phyloP scores from a whole-genome alignment of 2,329 filamentous ascomycete species.

The Colletotrichum karsti region DNA sequence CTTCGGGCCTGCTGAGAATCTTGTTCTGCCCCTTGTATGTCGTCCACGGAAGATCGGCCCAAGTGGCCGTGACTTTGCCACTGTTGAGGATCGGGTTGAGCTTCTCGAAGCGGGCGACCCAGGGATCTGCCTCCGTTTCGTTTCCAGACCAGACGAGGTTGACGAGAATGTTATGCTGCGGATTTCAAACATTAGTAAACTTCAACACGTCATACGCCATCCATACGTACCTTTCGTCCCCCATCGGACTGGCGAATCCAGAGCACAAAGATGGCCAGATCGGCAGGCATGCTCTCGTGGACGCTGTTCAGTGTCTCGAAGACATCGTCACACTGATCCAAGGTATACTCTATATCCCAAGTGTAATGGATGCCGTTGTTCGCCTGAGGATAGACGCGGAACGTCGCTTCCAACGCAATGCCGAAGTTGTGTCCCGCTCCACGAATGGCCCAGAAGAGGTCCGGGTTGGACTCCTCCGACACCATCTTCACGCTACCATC shows the following conservation, averaged over 20 bases:
- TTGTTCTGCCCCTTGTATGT: conserved; percentile 23
- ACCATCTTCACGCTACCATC: conserved; percentile 34
- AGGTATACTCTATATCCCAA: conserved; percentile 35
- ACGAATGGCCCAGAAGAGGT: conserved; percentile 57
- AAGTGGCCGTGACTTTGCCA: not conserved
- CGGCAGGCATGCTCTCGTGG: conserved; percentile 33
- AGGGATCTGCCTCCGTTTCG: conserved; percentile 3
- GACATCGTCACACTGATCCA: conserved; percentile 38
- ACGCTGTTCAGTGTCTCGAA: conserved; percentile 45
- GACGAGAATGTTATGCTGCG: conserved; percentile 15
- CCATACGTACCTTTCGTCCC: conserved; percentile 27
- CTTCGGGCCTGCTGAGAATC: conserved; percentile 16
- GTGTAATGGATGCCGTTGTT: conserved; percentile 33
- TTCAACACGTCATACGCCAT: conserved; percentile 33
- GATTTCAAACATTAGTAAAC: not conserved
- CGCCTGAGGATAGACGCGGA: conserved; percentile 46
- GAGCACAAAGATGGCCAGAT: conserved; percentile 41
- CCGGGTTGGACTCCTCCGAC: conserved; percentile 35
- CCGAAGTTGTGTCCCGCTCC: conserved; percentile 61
- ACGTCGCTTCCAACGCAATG: conserved; percentile 53
- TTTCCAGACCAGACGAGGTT: conserved; percentile 16
- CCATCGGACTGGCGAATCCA: conserved; percentile 36
- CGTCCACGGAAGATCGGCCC: conserved; percentile 17
- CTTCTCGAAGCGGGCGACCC: not conserved
- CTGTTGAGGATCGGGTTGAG: conserved; percentile 1